phyloP scores from a whole-genome alignment of 257 asterid genomes.

The Nicotiana tabacum region DNA sequence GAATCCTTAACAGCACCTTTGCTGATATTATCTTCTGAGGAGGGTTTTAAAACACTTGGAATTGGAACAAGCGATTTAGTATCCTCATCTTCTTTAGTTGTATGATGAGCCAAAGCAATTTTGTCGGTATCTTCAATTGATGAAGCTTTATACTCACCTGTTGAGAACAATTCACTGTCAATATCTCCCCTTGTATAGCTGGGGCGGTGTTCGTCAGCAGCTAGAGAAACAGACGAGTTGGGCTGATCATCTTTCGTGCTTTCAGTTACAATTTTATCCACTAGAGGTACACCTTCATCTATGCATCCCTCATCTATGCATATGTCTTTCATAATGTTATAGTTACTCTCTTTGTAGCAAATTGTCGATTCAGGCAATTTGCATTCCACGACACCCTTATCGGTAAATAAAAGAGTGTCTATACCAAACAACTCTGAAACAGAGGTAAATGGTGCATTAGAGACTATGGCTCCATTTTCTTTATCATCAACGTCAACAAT shows the following conservation, averaged over 20 bases:
- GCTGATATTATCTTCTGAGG: slow-evolving; percentile 12
- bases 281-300: slow-evolving; percentile 54
- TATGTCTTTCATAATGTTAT: slow-evolving; percentile 58
- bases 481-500: slow-evolving; percentile 14
- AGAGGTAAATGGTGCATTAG: slow-evolving; percentile 18
- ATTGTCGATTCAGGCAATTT: slow-evolving; percentile 48
- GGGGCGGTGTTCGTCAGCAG: slow-evolving; percentile 14
- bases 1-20: slow-evolving; percentile 14
- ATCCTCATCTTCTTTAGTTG: slow-evolving; percentile 15
- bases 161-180: slow-evolving; percentile 20
- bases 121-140: slow-evolving; percentile 13
- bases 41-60: slow-evolving; percentile 17
- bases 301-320: slow-evolving; percentile 79
- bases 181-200: slow-evolving; percentile 20
- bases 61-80: slow-evolving; percentile 15
- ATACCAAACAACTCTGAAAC: slow-evolving; percentile 22
- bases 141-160: slow-evolving; percentile 16
- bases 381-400: slow-evolving; percentile 48
- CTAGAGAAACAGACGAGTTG: slow-evolving; percentile 19
- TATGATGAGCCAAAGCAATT: slow-evolving; percentile 19
- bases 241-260: slow-evolving; percentile 26
- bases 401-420: slow-evolving; percentile 25
- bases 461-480: slow-evolving; percentile 27
- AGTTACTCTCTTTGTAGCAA: slow-evolving; percentile 43
- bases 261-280: slow-evolving; percentile 32